Evolutionary conservation across 768 basidiomycete species (phyloP).

Genomic region (Podaxis sp.): DNA sequence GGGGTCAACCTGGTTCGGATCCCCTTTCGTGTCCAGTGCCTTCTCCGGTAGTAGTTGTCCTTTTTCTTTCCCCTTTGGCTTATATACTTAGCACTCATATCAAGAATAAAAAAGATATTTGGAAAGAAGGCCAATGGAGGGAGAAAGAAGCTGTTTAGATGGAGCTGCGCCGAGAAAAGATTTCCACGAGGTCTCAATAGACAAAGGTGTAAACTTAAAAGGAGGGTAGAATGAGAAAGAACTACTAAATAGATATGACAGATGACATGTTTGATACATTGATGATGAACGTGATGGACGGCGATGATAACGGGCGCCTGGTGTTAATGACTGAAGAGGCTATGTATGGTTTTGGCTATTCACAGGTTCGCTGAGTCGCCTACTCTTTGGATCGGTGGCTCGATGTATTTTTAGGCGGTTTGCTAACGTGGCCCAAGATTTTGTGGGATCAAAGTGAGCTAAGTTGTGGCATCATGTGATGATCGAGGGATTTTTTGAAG

Average conservation of each 20-base stretch:
- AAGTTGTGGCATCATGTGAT: background rate
- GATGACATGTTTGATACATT: background rate
- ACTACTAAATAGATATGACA: background rate
- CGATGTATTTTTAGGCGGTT: constrained; percentile 2
- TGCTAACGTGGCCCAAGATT: background rate
- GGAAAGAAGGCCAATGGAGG: background rate
- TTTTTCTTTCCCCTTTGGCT: background rate
- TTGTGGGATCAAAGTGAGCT: background rate
- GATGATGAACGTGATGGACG: background rate
- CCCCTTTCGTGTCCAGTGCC: background rate
- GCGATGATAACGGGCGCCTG: background rate
- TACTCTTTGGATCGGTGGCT: background rate
- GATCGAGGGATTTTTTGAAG: background rate
- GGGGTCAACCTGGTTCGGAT: background rate
- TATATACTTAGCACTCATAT: background rate
- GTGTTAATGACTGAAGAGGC: background rate
- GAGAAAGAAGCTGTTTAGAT: background rate
- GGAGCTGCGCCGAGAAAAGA: background rate
- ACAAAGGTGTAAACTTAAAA: background rate
- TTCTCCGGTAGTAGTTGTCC: background rate
- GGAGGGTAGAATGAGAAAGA: background rate
- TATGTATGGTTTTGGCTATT: background rate
- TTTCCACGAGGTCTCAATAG: background rate
- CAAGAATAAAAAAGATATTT: constrained; percentile 1
- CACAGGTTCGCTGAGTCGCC: background rate